A percentile compares a stretch with the other conserved stretches of the same genome.
Conservation (phyloP, 495 filamentous ascomycete genomes). For the Glonium stellatum region DNA sequence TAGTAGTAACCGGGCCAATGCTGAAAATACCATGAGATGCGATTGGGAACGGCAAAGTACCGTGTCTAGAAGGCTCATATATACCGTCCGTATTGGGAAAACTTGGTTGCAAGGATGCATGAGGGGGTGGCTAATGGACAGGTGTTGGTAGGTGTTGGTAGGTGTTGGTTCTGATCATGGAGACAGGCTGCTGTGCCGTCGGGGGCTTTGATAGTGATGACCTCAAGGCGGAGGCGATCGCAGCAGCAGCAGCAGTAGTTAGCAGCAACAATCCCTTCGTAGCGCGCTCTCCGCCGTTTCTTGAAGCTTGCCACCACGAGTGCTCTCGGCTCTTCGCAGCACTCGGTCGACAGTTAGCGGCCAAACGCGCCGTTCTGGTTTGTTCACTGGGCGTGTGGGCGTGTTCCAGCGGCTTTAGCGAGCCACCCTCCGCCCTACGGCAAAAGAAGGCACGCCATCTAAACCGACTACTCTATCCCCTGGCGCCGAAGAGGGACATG, state of each 20-base stretch:
- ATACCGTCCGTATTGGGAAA: neutral
- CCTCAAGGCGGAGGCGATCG: neutral
- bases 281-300: neutral
- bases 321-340: neutral
- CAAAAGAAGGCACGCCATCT: constrained; percentile 2
- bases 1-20: no score
- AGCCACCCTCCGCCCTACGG: neutral
- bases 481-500: constrained; percentile 8
- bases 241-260: neutral
- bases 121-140: neutral
- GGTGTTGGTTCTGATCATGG: no score
- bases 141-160: no score
- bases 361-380: neutral
- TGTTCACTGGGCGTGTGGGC: neutral
- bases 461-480: neutral
- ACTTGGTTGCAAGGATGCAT: neutral
- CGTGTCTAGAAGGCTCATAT: neutral
- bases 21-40: neutral
- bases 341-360: neutral
- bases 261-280: neutral
- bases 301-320: neutral
- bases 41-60: neutral
- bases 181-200: no score
- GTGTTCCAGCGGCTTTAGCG: neutral
- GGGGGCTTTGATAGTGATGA: neutral